A percentile compares a stretch with the other conserved stretches of the same genome.
phyloP scores from a whole-genome alignment of 2,329 filamentous ascomycete genomes.

The Rhynchosporium agropyri region DNA sequence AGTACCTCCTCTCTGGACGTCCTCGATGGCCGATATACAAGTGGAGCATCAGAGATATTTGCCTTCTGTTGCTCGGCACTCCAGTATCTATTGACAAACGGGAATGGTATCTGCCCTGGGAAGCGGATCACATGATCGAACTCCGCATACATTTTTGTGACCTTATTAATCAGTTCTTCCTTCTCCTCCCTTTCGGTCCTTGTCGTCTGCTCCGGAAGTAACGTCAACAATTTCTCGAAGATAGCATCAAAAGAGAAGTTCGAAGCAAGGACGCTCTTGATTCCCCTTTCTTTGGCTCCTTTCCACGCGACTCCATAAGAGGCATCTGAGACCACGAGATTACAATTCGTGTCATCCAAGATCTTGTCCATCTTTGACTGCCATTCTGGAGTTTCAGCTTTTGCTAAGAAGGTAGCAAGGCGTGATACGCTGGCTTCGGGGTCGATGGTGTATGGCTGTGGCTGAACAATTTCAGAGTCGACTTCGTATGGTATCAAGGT shows the following conservation, averaged over 20 bases:
- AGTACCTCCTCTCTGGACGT: slow-evolving; percentile 3
- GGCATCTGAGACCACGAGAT: slow-evolving; percentile 12
- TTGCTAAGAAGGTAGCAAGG: background rate
- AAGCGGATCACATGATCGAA: slow-evolving; percentile 13
- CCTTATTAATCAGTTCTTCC: background rate
- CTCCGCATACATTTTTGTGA: slow-evolving; percentile 14
- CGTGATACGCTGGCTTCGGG: slow-evolving; percentile 1
- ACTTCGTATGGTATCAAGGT: slow-evolving; percentile 11
- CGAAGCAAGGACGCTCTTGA: slow-evolving; percentile 3
- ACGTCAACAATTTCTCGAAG: slow-evolving; percentile 5
- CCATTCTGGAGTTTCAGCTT: slow-evolving; percentile 1
- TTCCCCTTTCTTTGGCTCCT: background rate
- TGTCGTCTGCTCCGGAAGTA: background rate
- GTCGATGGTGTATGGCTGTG: slow-evolving; percentile 15
- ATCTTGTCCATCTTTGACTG: background rate
- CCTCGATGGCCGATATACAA: slow-evolving; percentile 12
- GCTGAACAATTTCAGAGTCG: slow-evolving; percentile 14
- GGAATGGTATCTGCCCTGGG: slow-evolving; percentile 4
- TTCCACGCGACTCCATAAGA: slow-evolving; percentile 11
- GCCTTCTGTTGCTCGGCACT: background rate
- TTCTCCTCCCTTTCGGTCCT: background rate
- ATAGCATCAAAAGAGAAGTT: slow-evolving; percentile 19
- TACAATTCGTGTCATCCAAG: slow-evolving; percentile 2
- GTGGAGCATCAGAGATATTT: slow-evolving; percentile 8
- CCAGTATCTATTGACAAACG: slow-evolving; percentile 13